phyloP scores from a whole-genome alignment of 495 filamentous ascomycete genomes.

The Penicillium tannophilum region DNA sequence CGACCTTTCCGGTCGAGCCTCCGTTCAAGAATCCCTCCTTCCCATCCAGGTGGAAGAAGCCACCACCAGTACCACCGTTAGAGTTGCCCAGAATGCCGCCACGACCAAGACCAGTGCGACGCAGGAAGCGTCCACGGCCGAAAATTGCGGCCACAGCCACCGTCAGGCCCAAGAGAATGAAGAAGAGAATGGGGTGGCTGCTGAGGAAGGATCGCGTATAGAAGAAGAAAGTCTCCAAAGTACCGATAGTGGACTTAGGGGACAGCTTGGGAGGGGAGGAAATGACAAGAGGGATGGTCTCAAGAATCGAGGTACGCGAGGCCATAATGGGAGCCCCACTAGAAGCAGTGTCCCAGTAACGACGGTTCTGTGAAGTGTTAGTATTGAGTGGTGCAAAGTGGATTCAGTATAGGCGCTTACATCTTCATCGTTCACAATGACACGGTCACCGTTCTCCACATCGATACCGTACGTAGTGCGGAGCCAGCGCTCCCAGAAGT shows the following conservation, averaged over 20 bases:
- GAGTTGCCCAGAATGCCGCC: constrained; percentile 58
- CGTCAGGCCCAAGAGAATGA: constrained; percentile 60
- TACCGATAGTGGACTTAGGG: constrained; percentile 81
- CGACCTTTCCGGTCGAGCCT: constrained; percentile 71
- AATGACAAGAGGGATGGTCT: constrained; percentile 82
- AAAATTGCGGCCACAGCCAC: constrained; percentile 33
- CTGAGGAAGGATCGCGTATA: constrained; percentile 65
- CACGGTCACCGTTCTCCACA: constrained; percentile 80
- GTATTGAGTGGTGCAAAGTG: constrained; percentile 5
- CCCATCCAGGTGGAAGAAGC: constrained; percentile 77
- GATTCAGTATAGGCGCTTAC: constrained; percentile 56
- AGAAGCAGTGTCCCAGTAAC: constrained; percentile 92
- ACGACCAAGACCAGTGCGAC: constrained; percentile 35
- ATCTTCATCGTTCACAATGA: constrained; percentile 97
- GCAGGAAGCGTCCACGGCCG: constrained; percentile 36
- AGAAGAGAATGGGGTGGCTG: constrained; percentile 71
- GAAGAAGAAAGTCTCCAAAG: constrained; percentile 77
- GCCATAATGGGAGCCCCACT: constrained; percentile 86
- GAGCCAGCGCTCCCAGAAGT: constrained; percentile 98
- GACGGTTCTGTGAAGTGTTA: constrained; percentile 66
- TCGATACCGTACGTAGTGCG: constrained; percentile 91
- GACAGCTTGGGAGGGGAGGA: constrained; percentile 76
- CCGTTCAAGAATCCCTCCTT: constrained; percentile 69
- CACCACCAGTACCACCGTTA: constrained; percentile 54
- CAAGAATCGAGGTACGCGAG: constrained; percentile 90